These are phyloP conservation scores for Trametes cubensis DNA, from an alignment of 768 basidiomycete genomes.

Conservation along the genomic window DNA sequence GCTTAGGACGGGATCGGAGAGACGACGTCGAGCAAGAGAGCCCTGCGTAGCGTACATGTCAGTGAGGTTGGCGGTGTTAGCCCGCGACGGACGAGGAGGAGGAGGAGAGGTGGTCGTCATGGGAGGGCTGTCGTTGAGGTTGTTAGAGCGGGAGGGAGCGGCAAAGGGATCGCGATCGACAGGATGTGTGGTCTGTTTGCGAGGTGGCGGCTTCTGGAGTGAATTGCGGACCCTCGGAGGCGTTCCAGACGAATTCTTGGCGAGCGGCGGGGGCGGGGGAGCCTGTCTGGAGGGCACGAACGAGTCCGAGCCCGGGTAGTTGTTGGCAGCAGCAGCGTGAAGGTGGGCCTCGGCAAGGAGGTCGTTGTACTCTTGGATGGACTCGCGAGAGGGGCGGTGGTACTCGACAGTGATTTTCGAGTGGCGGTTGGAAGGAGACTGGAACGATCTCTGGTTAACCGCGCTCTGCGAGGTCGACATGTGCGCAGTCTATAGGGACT, in stretches of 20 bases:
- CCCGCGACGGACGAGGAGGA: constrained; percentile 80
- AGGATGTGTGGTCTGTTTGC: constrained; percentile 50
- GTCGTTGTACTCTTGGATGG: constrained; percentile 76
- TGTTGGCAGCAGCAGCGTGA: constrained; percentile 55
- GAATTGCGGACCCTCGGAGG: constrained; percentile 50
- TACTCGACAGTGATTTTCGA: constrained; percentile 74
- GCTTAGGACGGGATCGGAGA: constrained; percentile 49
- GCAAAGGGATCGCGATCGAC: constrained; percentile 66
- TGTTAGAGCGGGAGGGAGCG: constrained; percentile 38
- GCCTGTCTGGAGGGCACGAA: constrained; percentile 50
- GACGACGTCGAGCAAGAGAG: constrained; percentile 49
- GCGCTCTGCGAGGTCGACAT: constrained; percentile 45
- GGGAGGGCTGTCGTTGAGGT: constrained; percentile 37
- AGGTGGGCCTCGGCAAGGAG: constrained; percentile 64
- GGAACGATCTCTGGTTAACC: constrained; percentile 50
- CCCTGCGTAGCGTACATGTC: constrained; percentile 62
- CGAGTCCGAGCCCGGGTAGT: constrained; percentile 38
- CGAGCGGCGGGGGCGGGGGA: constrained; percentile 46
- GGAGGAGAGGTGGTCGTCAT: constrained; percentile 50
- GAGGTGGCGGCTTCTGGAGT: constrained; percentile 60
- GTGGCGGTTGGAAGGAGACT: constrained; percentile 41
- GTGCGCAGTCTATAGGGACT: constrained; percentile 10
- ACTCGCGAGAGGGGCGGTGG: constrained; percentile 72
- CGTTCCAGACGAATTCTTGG: constrained; percentile 36
- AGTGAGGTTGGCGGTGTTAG: constrained; percentile 80